These are phyloP conservation scores for Pyrrhoderma noxium DNA, from an alignment of 1,284 basidiomycete species.

Conservation along the genomic window DNA sequence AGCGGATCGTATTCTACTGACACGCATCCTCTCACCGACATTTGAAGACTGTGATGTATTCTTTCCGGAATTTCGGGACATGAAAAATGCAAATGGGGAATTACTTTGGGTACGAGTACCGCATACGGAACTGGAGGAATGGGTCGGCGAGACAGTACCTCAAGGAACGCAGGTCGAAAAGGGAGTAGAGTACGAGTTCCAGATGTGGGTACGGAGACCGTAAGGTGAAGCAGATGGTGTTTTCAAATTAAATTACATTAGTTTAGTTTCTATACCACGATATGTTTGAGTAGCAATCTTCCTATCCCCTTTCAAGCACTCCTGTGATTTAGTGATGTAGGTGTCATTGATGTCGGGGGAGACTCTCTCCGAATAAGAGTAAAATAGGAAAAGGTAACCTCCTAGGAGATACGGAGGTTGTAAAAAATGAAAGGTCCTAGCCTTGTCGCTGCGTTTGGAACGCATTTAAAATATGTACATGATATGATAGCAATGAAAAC, in stretches of 20 bases:
- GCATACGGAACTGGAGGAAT: constrained; percentile 58
- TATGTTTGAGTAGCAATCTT: background rate
- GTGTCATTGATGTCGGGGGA: background rate
- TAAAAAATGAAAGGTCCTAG: constrained; percentile 21
- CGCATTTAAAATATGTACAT: constrained; percentile 16
- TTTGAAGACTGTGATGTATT: constrained; percentile 84
- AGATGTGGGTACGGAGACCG: constrained; percentile 74
- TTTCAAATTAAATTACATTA: constrained; percentile 6
- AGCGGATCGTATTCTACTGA: constrained; percentile 80
- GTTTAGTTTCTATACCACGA: constrained; percentile 2
- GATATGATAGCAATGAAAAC: constrained; percentile 23
- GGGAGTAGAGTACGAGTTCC: constrained; percentile 78
- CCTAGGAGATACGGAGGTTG: too few species aligned
- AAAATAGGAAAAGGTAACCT: background rate
- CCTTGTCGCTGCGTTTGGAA: constrained; percentile 51
- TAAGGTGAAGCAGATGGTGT: background rate
- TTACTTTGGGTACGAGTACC: constrained; percentile 50
- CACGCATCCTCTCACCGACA: constrained; percentile 68
- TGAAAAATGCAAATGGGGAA: constrained; percentile 23
- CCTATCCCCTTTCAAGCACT: background rate
- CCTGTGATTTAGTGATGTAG: background rate
- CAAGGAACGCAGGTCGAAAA: constrained; percentile 74
- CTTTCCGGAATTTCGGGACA: constrained; percentile 64
- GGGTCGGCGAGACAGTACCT: constrained; percentile 77
- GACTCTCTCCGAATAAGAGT: too few species aligned